A percentile compares a stretch with the other conserved stretches of the same genome.
Evolutionary conservation across 768 basidiomycete genomes (phyloP).

Genomic region (Hygrophoropsis aurantiaca): DNA sequence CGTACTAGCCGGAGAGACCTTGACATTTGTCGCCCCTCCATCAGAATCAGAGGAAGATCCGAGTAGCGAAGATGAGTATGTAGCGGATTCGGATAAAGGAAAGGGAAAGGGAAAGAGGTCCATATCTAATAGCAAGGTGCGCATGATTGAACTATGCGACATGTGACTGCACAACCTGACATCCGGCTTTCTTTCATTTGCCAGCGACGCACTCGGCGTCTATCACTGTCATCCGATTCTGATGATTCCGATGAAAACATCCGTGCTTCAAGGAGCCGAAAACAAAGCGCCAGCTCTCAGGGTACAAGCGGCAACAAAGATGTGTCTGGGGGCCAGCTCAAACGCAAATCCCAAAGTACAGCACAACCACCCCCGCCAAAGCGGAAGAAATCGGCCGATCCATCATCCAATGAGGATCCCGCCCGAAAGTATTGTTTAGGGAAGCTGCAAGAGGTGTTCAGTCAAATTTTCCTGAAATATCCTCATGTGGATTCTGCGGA

Average conservation of each 20-base stretch:
- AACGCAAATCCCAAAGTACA: constrained; percentile 53
- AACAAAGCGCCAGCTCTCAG: constrained; percentile 11
- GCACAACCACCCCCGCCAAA: constrained; percentile 39
- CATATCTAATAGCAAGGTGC: constrained; percentile 39
- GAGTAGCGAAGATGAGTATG: constrained; percentile 73
- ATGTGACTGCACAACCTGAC: constrained; percentile 11
- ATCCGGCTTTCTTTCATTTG: constrained; percentile 2
- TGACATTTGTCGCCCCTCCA: constrained; percentile 31
- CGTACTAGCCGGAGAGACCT: constrained; percentile 10
- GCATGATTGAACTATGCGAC: constrained; percentile 15
- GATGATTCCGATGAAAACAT: constrained; percentile 37
- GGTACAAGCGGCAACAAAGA: constrained; percentile 17
- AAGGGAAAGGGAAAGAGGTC: constrained; percentile 36
- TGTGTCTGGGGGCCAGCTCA: constrained; percentile 30
- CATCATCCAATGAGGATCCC: constrained; percentile 60
- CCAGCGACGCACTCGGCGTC: constrained; percentile 46
- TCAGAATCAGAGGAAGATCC: constrained; percentile 51
- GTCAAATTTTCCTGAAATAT: constrained; percentile 69
- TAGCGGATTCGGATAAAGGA: constrained; percentile 41
- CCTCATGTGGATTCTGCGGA: constrained; percentile 48
- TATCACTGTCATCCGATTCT: constrained; percentile 43
- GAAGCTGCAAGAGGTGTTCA: constrained; percentile 72
- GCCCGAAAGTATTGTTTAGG: constrained; percentile 77
- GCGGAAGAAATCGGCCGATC: constrained; percentile 45
- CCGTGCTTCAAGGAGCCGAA: constrained; percentile 12